Evolutionary conservation across 1,284 basidiomycete species (phyloP).

Genomic region (Chondrostereum purpureum): DNA sequence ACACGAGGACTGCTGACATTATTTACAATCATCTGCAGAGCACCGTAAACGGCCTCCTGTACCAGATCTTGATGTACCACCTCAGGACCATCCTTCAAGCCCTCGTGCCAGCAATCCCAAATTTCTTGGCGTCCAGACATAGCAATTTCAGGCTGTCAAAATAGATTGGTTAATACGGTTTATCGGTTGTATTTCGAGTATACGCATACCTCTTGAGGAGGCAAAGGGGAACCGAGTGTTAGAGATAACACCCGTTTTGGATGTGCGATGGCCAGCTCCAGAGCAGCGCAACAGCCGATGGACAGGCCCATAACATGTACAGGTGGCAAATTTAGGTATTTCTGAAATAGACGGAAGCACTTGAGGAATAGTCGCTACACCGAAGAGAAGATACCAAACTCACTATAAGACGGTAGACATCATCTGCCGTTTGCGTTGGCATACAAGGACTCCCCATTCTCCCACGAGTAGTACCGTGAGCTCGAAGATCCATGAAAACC

Average conservation of each 20-base stretch:
- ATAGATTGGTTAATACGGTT: not conserved
- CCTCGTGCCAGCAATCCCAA: constrained; percentile 5
- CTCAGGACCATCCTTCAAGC: constrained; percentile 2
- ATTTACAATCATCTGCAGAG: not conserved
- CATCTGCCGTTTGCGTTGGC: not conserved
- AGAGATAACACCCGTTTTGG: constrained; percentile 1
- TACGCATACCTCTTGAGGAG: constrained; percentile 1
- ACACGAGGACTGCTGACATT: not conserved
- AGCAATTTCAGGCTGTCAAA: not conserved
- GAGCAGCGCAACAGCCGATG: constrained; percentile 5
- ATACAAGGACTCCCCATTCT: not conserved
- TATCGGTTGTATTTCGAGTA: not conserved
- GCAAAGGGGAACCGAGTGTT: not conserved
- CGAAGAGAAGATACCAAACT: no score
- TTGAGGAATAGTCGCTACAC: no score
- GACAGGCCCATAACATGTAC: constrained; percentile 7
- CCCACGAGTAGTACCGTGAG: constrained; percentile 8
- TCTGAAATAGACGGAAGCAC: not conserved
- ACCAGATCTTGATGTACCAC: not conserved
- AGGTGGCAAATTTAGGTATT: constrained; percentile 1
- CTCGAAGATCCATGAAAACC: constrained; percentile 6
- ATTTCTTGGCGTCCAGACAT: constrained; percentile 8
- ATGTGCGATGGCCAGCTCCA: constrained; percentile 3
- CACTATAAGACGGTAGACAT: not conserved
- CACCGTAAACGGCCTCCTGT: not conserved